Evolutionary conservation across 805 yeast species (phyloP).

Genomic region (Wickerhamomyces alni): DNA sequence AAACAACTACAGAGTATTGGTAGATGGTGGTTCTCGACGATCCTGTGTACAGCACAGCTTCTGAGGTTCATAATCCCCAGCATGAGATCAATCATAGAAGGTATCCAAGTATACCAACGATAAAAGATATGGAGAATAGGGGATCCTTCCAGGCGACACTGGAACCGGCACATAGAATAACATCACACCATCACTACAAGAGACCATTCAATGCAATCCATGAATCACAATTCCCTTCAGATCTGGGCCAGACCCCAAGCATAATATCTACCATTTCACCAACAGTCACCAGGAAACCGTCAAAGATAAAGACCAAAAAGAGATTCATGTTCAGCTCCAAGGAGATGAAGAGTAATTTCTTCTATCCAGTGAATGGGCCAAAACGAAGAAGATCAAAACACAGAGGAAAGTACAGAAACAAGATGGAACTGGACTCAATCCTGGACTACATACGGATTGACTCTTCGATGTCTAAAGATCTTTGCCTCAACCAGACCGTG

Average conservation of each 20-base stretch:
- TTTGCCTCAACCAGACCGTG: conserved; percentile 15
- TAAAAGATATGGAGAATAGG: conserved; percentile 7
- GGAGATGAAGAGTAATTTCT: conserved; percentile 15
- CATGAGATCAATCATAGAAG: conserved; percentile 1
- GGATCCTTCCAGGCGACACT: conserved; percentile 2
- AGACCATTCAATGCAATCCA: too few species aligned
- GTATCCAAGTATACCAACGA: conserved; percentile 5
- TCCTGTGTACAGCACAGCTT: background rate
- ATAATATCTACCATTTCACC: conserved; percentile 15
- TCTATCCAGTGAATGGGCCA: conserved; percentile 22
- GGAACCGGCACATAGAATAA: background rate
- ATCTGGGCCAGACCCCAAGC: conserved; percentile 16
- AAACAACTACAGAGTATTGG: too few species aligned
- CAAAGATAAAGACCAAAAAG: conserved; percentile 10
- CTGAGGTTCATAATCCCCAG: background rate
- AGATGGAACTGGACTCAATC: conserved; percentile 16
- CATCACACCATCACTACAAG: background rate
- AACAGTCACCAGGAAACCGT: conserved; percentile 9
- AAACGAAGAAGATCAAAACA: conserved; percentile 12
- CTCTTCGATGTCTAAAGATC: conserved; percentile 16
- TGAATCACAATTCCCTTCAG: background rate
- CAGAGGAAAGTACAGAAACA: conserved; percentile 21
- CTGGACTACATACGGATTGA: conserved; percentile 20
- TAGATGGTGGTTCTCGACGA: background rate
- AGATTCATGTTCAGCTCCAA: conserved; percentile 18